Base-by-base conservation (phyloP, 805 yeast genomes). In the Candida incommunis region DNA sequence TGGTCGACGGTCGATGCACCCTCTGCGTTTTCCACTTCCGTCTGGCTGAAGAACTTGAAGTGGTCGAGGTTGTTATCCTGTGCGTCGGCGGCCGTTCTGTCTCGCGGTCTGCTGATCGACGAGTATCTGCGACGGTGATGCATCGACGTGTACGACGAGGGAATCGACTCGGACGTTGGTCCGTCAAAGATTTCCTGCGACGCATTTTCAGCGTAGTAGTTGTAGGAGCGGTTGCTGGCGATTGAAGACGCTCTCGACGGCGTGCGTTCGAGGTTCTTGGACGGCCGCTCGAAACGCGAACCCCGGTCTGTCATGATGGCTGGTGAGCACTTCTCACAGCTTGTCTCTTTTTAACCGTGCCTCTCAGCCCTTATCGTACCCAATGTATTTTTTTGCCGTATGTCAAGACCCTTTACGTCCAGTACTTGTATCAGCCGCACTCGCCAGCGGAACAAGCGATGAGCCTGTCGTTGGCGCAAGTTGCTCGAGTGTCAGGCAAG, bases 1-100 rank as follows among this genome's bases (percentile, higher is more conserved):
- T 60, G 60, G 3, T 56, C 54, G 50, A 82, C 87, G 82, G 96
- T 83, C 1, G 90, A 72, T 3, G 62, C 67, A 41, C 96, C 96
- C 45, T 83, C 92, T 0, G 97, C 96, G 43, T 72, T 69, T 54
- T 82, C 88, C 41, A 90, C 80, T 52, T 86, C 92, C 46, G 82
- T 85, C 3, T 81, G 69, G 9, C 90, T 77, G 62, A 90, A 90
- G 59, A 88, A 90, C 49, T 77, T 74, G 65, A 92, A 90, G 45
- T 31, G 13, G 37, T 31, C 37, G 18, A 9, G 18, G 37, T 31
- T 7, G 37, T 31, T 18, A 78, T 68, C 5, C 55, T 47, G 4
- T 48, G 42, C 5, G 53, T 47, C 22, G 54, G 54, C 1, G 57
- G 46, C 18, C 57, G 41, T 2, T 42, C 24, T 20, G 26, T 31